Conservation (phyloP, 441 rosid genomes). For the Pelargonium citronellum region DNA sequence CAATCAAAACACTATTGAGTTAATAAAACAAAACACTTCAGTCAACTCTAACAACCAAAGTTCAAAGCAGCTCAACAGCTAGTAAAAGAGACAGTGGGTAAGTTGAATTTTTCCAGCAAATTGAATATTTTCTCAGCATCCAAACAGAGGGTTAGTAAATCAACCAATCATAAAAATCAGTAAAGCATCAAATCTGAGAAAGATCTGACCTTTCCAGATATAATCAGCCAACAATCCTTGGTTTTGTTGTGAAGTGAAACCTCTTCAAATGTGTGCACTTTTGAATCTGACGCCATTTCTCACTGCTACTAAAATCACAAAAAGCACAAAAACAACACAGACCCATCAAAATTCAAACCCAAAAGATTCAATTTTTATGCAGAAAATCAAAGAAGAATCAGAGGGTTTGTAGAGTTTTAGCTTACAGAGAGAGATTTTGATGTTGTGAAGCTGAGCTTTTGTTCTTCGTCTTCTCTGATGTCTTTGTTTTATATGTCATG, state of each 20-base stretch:
- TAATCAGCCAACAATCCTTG: conserved; percentile 75
- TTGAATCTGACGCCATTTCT: conserved; percentile 59
- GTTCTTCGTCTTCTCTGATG: not conserved
- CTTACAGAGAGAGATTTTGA: not conserved
- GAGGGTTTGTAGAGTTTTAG: not conserved
- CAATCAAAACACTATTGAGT: not conserved
- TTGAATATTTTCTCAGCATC: not conserved
- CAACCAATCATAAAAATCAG: not conserved
- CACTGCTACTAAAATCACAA: conserved; percentile 24
- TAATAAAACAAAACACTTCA: not conserved
- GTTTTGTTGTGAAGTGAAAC: conserved; percentile 61
- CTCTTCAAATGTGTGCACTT: conserved; percentile 54
- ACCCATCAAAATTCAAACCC: not conserved
- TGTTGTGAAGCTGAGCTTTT: not conserved
- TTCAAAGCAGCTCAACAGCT: not conserved
- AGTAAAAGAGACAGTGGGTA: not conserved
- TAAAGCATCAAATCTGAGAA: conserved; percentile 5
- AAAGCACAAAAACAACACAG: conserved; percentile 14
- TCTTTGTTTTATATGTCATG: not conserved
- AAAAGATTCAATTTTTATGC: not conserved
- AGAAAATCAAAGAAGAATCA: not conserved
- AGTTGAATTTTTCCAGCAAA: not conserved
- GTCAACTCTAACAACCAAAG: not conserved
- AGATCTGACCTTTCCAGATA: conserved; percentile 76
- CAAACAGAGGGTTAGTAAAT: not conserved